Evolutionary conservation across 306 rosid genomes (phyloP).

Genomic region (Inga laurina): DNA sequence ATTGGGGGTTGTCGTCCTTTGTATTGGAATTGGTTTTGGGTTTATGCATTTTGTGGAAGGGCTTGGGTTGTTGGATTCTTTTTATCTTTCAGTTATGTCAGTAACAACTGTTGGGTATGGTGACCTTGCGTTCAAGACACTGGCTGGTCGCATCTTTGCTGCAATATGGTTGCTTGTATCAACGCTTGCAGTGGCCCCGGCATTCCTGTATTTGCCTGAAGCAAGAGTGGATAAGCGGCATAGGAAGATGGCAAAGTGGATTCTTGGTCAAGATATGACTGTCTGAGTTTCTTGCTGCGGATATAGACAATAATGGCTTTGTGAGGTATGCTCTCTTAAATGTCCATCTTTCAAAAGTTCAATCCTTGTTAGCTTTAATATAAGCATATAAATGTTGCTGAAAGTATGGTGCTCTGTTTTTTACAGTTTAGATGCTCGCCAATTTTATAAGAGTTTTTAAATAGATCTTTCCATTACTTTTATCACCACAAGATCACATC

Average conservation of each 20-base stretch:
- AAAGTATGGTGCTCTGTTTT: neutral
- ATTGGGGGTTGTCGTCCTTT: slow-evolving; percentile 84
- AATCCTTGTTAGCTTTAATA: neutral
- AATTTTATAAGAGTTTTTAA: neutral
- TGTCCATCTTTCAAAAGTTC: neutral
- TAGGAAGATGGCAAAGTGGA: slow-evolving; percentile 95
- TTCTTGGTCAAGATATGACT: slow-evolving; percentile 95
- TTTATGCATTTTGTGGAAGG: slow-evolving; percentile 89
- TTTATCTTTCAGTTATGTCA: slow-evolving; percentile 97
- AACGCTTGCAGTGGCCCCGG: slow-evolving; percentile 91
- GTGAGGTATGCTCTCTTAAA: slow-evolving; percentile 64
- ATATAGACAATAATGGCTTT: slow-evolving; percentile 89
- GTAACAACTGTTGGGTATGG: slow-evolving; percentile 98
- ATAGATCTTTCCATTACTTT: neutral
- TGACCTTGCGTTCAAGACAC: slow-evolving; percentile 72
- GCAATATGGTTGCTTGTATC: slow-evolving; percentile 95
- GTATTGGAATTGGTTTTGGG: slow-evolving; percentile 77
- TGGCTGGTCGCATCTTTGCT: slow-evolving; percentile 87
- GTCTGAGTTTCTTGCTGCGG: slow-evolving; percentile 96
- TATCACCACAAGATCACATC: neutral
- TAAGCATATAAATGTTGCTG: neutral
- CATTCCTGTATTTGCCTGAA: slow-evolving; percentile 90
- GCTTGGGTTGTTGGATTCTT: slow-evolving; percentile 91
- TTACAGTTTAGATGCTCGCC: slow-evolving; percentile 1
- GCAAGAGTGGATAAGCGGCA: slow-evolving; percentile 98